Percentiles rank a stretch among this genome's conserved stretches.
Conservation (phyloP, 2,329 filamentous ascomycete species). For the Sclerotinia spermophila region DNA sequence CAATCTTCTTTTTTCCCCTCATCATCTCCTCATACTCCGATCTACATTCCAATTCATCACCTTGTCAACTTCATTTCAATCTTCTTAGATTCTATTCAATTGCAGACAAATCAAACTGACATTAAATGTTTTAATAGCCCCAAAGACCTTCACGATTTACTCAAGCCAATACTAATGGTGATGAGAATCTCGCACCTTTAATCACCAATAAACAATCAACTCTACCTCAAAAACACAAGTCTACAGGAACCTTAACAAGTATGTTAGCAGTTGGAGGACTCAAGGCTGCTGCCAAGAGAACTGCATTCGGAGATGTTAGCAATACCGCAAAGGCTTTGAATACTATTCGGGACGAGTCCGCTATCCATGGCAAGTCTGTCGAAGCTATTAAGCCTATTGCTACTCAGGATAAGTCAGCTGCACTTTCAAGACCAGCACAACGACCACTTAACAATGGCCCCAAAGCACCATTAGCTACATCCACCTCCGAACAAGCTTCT, state of each 20-base stretch:
- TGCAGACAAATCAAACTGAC: conserved; percentile 24
- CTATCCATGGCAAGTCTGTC: conserved; percentile 45
- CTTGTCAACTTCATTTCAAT: conserved; percentile 25
- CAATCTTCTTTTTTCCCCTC: conserved; percentile 1
- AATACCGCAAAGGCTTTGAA: conserved; percentile 51
- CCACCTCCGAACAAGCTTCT: conserved; percentile 10
- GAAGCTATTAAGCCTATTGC: conserved; percentile 33
- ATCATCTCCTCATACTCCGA: conserved; percentile 17
- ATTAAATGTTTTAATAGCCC: conserved; percentile 51
- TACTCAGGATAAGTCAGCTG: conserved; percentile 42
- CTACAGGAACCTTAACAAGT: conserved; percentile 57
- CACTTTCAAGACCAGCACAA: conserved; percentile 57
- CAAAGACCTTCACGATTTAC: conserved; percentile 60
- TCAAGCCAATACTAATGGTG: conserved; percentile 56
- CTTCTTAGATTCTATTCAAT: conserved; percentile 18
- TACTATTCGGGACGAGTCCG: conserved; percentile 53
- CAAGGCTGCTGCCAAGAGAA: conserved; percentile 68
- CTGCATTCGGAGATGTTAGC: conserved; percentile 79
- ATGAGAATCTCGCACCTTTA: conserved; percentile 64
- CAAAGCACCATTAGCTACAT: conserved; percentile 22
- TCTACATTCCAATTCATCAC: conserved; percentile 25
- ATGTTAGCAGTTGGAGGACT: conserved; percentile 51
- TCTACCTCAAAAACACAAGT: conserved; percentile 80
- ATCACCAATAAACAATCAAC: conserved; percentile 48
- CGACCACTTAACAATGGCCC: conserved; percentile 44